These are phyloP conservation scores for Fusarium sp. DNA, from an alignment of 2,329 filamentous ascomycete species.

Conservation along the genomic window DNA sequence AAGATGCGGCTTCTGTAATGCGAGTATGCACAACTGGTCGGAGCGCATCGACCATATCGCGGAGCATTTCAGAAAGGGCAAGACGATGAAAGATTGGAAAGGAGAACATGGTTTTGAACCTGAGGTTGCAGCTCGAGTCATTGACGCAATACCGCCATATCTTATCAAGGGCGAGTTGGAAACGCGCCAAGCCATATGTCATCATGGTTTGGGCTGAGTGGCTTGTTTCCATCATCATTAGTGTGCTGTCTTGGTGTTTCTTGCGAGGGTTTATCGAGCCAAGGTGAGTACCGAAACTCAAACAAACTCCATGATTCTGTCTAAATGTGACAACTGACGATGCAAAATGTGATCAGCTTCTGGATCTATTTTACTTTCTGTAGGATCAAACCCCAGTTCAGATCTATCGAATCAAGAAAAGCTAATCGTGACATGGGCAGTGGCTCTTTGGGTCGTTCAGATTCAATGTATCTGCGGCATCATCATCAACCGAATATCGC, in stretches of 20 bases:
- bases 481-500: conserved; percentile 36
- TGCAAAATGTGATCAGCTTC: conserved; percentile 12
- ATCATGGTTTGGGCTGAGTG: conserved; percentile 40
- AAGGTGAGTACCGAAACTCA: conserved; percentile 16
- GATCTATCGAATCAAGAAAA: neutral
- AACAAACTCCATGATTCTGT: neutral
- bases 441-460: conserved; percentile 32
- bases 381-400: neutral
- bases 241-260: conserved; percentile 34
- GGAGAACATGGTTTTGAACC: too few relatives aligned
- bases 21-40: too few relatives aligned
- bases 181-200: conserved; percentile 27
- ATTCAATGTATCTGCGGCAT: conserved; percentile 39
- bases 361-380: conserved; percentile 34
- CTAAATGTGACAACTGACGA: neutral
- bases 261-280: conserved; percentile 29
- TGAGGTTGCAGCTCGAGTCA: too few relatives aligned
- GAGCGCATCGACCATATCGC: too few relatives aligned
- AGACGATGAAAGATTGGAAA: too few relatives aligned
- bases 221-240: conserved; percentile 29
- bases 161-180: too few relatives aligned
- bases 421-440: conserved; percentile 15
- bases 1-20: too few relatives aligned
- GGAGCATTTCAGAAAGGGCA: too few relatives aligned
- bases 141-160: too few relatives aligned